phyloP scores from a whole-genome alignment of 2,329 filamentous ascomycete genomes.

The Colletotrichum sp. region DNA sequence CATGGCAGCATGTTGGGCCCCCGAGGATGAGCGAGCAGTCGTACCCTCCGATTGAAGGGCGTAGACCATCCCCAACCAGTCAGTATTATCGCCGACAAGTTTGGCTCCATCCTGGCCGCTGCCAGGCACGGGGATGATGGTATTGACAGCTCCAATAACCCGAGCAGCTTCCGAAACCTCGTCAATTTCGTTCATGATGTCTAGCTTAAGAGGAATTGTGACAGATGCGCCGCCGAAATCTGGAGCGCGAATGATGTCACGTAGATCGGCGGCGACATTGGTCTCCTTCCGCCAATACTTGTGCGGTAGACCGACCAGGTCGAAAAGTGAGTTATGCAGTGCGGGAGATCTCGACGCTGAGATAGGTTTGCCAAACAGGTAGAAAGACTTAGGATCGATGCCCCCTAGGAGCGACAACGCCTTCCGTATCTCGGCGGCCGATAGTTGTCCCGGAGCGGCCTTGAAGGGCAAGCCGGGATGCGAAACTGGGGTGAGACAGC shows the following conservation, averaged over 20 bases:
- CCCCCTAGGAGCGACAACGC: conserved; percentile 81
- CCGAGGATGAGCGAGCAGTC: conserved; percentile 37
- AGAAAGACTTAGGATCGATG: conserved; percentile 78
- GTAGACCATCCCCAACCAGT: conserved; percentile 91
- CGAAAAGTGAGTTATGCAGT: conserved; percentile 88
- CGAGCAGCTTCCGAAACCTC: conserved; percentile 79
- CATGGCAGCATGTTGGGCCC: conserved; percentile 60
- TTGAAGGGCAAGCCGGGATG: conserved; percentile 90
- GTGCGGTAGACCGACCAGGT: conserved; percentile 80
- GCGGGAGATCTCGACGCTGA: conserved; percentile 82
- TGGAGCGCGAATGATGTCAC: conserved; percentile 68
- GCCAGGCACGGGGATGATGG: conserved; percentile 70
- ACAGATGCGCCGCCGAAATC: conserved; percentile 94
- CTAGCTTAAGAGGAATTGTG: conserved; percentile 92
- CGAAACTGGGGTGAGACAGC: conserved; percentile 93
- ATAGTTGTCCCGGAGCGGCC: conserved; percentile 92
- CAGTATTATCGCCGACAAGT: conserved; percentile 89
- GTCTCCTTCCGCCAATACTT: conserved; percentile 82
- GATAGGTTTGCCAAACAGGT: conserved; percentile 87
- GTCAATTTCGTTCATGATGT: conserved; percentile 83
- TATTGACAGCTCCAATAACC: conserved; percentile 92
- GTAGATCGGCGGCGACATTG: conserved; percentile 63
- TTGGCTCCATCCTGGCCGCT: conserved; percentile 33
- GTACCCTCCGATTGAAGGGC: conserved; percentile 75
- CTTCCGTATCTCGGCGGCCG: conserved; percentile 84